Evolutionary conservation across 2,329 filamentous ascomycete genomes (phyloP).

Genomic region (Exutisphaerella laricina): DNA sequence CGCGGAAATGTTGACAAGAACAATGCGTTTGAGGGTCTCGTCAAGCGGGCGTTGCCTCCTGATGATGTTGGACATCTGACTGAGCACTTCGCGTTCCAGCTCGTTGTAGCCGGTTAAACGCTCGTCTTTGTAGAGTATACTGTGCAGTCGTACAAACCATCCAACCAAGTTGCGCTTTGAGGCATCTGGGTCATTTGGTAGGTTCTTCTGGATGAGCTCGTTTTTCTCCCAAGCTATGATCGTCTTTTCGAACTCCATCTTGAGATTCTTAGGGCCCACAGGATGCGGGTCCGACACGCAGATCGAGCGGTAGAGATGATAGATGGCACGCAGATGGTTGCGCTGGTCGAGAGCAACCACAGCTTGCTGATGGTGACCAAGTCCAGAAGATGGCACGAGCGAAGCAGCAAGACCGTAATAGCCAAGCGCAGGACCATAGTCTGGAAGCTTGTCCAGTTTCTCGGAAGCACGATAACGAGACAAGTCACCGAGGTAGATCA

Average conservation of each 20-base stretch:
- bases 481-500: slow-evolving; percentile 85
- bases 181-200: slow-evolving; percentile 43
- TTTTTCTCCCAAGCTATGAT: slow-evolving; percentile 52
- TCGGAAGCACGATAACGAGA: slow-evolving; percentile 77
- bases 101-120: slow-evolving; percentile 71
- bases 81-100: slow-evolving; percentile 77
- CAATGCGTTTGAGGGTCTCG: slow-evolving; percentile 67
- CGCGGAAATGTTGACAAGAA: slow-evolving; percentile 79
- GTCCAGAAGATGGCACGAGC: slow-evolving; percentile 71
- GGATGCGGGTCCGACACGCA: slow-evolving; percentile 69
- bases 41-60: slow-evolving; percentile 65
- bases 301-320: slow-evolving; percentile 81
- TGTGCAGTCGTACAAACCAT: slow-evolving; percentile 84
- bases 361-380: slow-evolving; percentile 83
- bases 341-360: slow-evolving; percentile 74
- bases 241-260: slow-evolving; percentile 69
- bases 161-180: slow-evolving; percentile 61
- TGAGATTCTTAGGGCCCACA: slow-evolving; percentile 68
- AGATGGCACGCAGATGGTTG: slow-evolving; percentile 78
- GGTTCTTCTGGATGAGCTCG: slow-evolving; percentile 43
- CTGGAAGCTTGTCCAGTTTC: slow-evolving; percentile 64
- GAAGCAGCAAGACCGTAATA: slow-evolving; percentile 80
- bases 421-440: slow-evolving; percentile 72
- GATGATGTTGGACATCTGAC: slow-evolving; percentile 66
- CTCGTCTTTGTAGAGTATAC: slow-evolving; percentile 72